Conservation (phyloP, 495 filamentous ascomycete genomes). For the Podospora pseudoanserina region DNA sequence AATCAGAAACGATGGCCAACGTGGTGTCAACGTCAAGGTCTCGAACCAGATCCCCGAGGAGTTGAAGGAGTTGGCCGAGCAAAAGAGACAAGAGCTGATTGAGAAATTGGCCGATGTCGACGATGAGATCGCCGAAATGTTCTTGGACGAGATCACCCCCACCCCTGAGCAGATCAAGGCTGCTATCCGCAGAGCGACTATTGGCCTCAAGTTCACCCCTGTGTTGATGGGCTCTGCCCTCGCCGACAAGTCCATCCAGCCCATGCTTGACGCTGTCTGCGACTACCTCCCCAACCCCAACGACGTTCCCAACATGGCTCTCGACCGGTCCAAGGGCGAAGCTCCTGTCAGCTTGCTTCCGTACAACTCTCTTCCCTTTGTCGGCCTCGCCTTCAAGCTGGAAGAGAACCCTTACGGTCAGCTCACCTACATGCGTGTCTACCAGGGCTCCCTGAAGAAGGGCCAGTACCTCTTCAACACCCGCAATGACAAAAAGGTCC, state of each 20-base stretch:
- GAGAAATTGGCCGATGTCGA: constrained; percentile 97
- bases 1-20: constrained; percentile 82
- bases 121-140: constrained; percentile 96
- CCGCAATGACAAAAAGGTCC: constrained; percentile 90
- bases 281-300: constrained; percentile 93
- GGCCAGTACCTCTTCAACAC: constrained; percentile 90
- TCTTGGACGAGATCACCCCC: constrained; percentile 80
- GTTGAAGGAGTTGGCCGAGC: constrained; percentile 65
- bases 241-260: constrained; percentile 92
- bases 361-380: constrained; percentile 89
- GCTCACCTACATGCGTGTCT: constrained; percentile 97
- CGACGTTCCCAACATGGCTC: constrained; percentile 84
- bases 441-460: constrained; percentile 89
- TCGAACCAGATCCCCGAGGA: constrained; percentile 78
- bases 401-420: constrained; percentile 99
- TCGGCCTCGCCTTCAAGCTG: constrained; percentile 96
- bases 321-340: constrained; percentile 78
- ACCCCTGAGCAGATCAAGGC: constrained; percentile 76
- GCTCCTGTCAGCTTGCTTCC: constrained; percentile 79
- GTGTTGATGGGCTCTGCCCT: constrained; percentile 96
- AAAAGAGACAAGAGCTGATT: constrained; percentile 80
- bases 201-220: constrained; percentile 84
- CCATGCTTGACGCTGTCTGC: constrained; percentile 94
- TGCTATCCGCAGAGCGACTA: constrained; percentile 86
- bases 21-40: constrained; percentile 65